Evolutionary conservation across 257 asterid genomes (phyloP).

Genomic region (Solanum microdontum): DNA sequence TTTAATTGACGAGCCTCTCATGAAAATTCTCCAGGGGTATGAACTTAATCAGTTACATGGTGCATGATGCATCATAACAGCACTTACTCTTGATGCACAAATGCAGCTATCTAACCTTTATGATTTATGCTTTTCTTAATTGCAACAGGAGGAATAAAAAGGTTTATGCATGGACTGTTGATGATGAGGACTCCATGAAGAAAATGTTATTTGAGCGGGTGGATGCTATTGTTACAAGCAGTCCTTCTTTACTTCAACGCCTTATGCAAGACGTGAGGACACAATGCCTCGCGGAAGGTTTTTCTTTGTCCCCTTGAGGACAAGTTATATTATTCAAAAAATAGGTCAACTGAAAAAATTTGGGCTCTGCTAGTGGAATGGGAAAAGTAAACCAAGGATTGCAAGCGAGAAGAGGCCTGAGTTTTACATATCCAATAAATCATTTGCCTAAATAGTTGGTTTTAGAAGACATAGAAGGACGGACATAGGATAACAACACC

Average conservation of each 20-base stretch:
- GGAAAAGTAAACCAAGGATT: neutral
- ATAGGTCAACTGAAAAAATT: neutral
- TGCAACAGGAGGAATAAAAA: slow-evolving; percentile 67
- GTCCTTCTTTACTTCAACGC: slow-evolving; percentile 62
- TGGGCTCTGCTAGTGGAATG: neutral
- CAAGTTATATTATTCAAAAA: neutral
- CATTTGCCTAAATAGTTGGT: no score
- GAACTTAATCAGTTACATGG: neutral
- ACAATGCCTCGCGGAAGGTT: slow-evolving; percentile 62
- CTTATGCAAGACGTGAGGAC: slow-evolving; percentile 53
- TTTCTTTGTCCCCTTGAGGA: slow-evolving; percentile 24
- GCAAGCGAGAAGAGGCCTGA: neutral
- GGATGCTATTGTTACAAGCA: slow-evolving; percentile 78
- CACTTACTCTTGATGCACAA: neutral
- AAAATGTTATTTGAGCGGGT: slow-evolving; percentile 55
- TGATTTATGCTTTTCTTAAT: neutral
- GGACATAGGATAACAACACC: neutral
- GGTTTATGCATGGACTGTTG: slow-evolving; percentile 90
- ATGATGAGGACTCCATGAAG: slow-evolving; percentile 63
- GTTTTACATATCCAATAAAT: neutral
- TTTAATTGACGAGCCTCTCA: slow-evolving; percentile 62
- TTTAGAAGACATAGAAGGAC: neutral
- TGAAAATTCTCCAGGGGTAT: slow-evolving; percentile 67
- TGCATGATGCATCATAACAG: neutral
- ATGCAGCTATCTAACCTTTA: neutral